A percentile compares a stretch with the other conserved stretches of the same genome.
Conservation (phyloP, 2,329 filamentous ascomycete species). For the Colletotrichum tanaceti region DNA sequence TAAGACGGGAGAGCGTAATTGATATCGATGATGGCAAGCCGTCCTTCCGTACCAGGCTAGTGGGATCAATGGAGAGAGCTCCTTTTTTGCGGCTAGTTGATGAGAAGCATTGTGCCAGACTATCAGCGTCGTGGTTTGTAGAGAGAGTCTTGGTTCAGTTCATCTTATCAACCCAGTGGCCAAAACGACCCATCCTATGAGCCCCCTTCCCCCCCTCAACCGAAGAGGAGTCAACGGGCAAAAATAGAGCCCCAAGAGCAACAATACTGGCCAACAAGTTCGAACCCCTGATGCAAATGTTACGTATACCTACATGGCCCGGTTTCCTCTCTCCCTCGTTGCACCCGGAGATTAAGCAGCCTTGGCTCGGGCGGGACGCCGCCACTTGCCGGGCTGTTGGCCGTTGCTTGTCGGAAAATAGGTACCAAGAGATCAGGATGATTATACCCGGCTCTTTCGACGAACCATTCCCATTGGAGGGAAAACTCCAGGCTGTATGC, state of each 20-base stretch:
- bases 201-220: neutral
- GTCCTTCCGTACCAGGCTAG: neutral
- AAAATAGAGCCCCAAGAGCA: conserved; percentile 1
- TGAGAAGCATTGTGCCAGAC: neutral
- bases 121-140: too few relatives aligned
- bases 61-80: neutral
- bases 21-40: neutral
- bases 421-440: conserved; percentile 19
- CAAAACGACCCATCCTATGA: conserved; percentile 3
- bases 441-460: neutral
- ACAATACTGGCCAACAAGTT: neutral
- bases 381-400: neutral
- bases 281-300: conserved; percentile 5
- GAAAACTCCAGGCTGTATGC: conserved; percentile 34
- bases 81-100: neutral
- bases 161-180: conserved; percentile 23
- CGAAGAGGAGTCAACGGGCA: neutral
- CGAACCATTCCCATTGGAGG: conserved; percentile 25
- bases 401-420: conserved; percentile 15
- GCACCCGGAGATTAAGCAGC: conserved; percentile 11
- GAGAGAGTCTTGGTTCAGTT: neutral
- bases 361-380: neutral
- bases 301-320: conserved; percentile 3
- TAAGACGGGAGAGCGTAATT: neutral
- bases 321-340: neutral